Evolutionary conservation across 176 grass and related monocot species (phyloP).

Genomic region (Oryza brachyantha): DNA sequence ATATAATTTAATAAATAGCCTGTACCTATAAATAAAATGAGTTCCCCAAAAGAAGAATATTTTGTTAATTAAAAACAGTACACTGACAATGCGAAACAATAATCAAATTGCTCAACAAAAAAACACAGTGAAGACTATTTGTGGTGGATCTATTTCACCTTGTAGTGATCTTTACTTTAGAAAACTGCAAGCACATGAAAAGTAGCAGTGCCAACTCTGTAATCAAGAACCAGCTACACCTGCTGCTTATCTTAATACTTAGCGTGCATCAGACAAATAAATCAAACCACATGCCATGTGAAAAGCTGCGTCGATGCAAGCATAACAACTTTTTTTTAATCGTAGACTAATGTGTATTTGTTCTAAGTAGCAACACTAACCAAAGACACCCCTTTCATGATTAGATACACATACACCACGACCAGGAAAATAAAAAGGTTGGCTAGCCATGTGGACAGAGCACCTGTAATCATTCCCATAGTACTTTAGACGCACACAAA

Average conservation of each 20-base stretch:
- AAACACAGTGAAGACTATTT: neutral
- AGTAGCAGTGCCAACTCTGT: constrained; percentile 24
- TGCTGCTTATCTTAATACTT: constrained; percentile 22
- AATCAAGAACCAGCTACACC: constrained; percentile 34
- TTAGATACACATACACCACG: constrained; percentile 38
- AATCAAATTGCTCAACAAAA: neutral
- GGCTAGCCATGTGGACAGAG: constrained; percentile 34
- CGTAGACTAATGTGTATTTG: constrained; percentile 7
- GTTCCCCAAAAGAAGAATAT: neutral
- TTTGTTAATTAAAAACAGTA: neutral
- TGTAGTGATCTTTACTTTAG: neutral
- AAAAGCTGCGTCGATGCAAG: constrained; percentile 37
- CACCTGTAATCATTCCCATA: constrained; percentile 47
- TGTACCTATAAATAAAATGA: neutral
- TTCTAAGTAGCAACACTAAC: constrained; percentile 15
- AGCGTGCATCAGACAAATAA: constrained; percentile 19
- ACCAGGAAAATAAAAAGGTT: constrained; percentile 13
- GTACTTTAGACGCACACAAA: constrained; percentile 23
- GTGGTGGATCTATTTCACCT: neutral
- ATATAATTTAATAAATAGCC: neutral
- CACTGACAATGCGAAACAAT: neutral
- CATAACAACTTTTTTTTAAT: constrained; percentile 1
- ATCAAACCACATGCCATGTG: constrained; percentile 39
- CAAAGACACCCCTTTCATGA: constrained; percentile 44
- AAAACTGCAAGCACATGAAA: constrained; percentile 36